These are phyloP conservation scores for Ligustrum vulgare DNA, from an alignment of 257 asterid genomes.

Conservation along the genomic window DNA sequence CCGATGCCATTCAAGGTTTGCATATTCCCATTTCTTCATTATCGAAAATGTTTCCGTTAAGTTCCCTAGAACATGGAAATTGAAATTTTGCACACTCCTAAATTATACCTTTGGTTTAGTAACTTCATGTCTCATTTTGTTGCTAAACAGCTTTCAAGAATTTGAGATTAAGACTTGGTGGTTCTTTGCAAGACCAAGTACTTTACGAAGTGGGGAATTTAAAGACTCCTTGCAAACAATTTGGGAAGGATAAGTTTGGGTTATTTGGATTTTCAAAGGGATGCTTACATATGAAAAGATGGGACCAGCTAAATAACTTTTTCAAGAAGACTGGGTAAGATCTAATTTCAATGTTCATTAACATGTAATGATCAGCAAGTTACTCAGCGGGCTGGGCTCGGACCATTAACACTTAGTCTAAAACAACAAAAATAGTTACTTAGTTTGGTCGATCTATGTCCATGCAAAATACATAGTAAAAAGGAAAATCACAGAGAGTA, in stretches of 20 bases:
- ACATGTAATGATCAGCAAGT: background rate
- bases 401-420: background rate
- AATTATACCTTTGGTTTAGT: background rate
- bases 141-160: conserved; percentile 64
- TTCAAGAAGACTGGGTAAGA: conserved; percentile 80
- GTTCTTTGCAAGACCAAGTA: conserved; percentile 96
- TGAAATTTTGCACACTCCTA: background rate
- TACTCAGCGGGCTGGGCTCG: background rate
- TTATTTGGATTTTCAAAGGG: conserved; percentile 92
- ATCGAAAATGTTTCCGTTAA: background rate
- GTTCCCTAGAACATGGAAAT: background rate
- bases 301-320: conserved; percentile 85
- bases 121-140: conserved; percentile 10
- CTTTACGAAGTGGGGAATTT: conserved; percentile 61
- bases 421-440: background rate
- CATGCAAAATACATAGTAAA: background rate
- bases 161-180: conserved; percentile 85
- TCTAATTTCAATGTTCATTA: conserved; percentile 15
- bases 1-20: conserved; percentile 77
- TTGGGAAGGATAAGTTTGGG: conserved; percentile 63
- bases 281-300: conserved; percentile 76
- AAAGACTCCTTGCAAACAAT: conserved; percentile 54
- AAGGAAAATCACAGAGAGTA: background rate
- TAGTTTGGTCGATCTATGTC: background rate
- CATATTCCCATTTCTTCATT: conserved; percentile 14